These are phyloP conservation scores for Dendrobium chrysotoxum DNA, from an alignment of 106 monocot genomes.

Conservation along the genomic window DNA sequence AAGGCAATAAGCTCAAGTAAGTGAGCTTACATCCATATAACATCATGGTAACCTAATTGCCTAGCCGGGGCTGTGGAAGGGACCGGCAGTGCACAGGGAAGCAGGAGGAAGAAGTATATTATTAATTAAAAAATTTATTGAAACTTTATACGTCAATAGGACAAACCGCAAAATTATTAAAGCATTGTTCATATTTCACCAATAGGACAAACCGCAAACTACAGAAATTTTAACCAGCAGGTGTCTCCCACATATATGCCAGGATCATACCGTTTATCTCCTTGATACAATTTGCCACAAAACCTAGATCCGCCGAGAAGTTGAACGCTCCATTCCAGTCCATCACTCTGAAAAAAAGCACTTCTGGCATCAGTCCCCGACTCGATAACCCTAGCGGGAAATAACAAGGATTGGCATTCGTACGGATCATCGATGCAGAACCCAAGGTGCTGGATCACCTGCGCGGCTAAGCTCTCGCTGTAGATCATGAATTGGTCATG, in stretches of 20 bases:
- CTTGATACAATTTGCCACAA: slow-evolving; percentile 21
- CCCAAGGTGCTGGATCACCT: slow-evolving; percentile 11
- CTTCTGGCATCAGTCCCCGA: background rate
- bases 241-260: background rate
- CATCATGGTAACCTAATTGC: too few species aligned
- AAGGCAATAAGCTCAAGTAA: too few species aligned
- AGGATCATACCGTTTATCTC: slow-evolving; percentile 1
- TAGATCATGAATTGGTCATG: slow-evolving; percentile 6
- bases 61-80: too few species aligned
- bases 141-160: too few species aligned
- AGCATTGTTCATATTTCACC: too few species aligned
- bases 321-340: slow-evolving; percentile 36
- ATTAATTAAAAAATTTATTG: too few species aligned
- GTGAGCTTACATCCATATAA: too few species aligned
- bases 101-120: too few species aligned
- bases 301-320: slow-evolving; percentile 22
- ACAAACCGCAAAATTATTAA: too few species aligned
- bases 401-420: background rate
- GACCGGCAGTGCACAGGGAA: too few species aligned
- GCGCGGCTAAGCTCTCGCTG: slow-evolving; percentile 3
- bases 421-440: slow-evolving; percentile 43
- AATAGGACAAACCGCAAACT: too few species aligned
- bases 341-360: slow-evolving; percentile 13
- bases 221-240: background rate
- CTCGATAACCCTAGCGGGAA: background rate